A percentile compares a stretch with the other conserved stretches of the same genome.
These are phyloP conservation scores for Beauveria sp. DNA, from an alignment of 2,329 filamentous ascomycete species.

Conservation along the genomic window DNA sequence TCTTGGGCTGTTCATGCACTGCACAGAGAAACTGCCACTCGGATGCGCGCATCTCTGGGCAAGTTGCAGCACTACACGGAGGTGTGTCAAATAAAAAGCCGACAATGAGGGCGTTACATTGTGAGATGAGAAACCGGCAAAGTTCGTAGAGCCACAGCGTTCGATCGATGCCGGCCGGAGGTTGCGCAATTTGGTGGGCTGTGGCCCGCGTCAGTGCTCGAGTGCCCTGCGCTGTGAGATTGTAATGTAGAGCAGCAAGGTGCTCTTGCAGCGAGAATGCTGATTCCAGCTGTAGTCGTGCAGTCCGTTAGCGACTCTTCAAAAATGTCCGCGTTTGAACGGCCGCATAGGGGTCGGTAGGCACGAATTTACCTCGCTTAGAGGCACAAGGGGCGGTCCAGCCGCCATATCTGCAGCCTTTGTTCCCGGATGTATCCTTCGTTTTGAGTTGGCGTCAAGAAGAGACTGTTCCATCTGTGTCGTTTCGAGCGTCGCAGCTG, in stretches of 20 bases:
- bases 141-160: constrained; percentile 97
- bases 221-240: constrained; percentile 62
- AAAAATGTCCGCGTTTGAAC: background rate
- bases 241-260: constrained; percentile 82
- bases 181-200: constrained; percentile 67
- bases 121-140: constrained; percentile 88
- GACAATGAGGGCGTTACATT: constrained; percentile 87
- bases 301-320: constrained; percentile 11
- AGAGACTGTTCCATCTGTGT: constrained; percentile 56
- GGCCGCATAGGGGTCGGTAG: background rate
- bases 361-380: constrained; percentile 61
- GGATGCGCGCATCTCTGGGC: constrained; percentile 95
- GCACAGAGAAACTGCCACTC: constrained; percentile 99
- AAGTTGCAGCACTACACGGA: constrained; percentile 81
- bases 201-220: constrained; percentile 68
- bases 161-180: constrained; percentile 74
- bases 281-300: constrained; percentile 68
- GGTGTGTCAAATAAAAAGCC: constrained; percentile 88
- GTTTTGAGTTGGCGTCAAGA: constrained; percentile 65
- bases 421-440: constrained; percentile 87
- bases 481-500: constrained; percentile 45
- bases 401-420: constrained; percentile 88
- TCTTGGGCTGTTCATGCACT: constrained; percentile 92
- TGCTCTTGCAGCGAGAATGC: constrained; percentile 97
- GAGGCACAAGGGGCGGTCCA: constrained; percentile 78